Evolutionary conservation across 1,284 basidiomycete species (phyloP).

Genomic region (Naganishia sp.): DNA sequence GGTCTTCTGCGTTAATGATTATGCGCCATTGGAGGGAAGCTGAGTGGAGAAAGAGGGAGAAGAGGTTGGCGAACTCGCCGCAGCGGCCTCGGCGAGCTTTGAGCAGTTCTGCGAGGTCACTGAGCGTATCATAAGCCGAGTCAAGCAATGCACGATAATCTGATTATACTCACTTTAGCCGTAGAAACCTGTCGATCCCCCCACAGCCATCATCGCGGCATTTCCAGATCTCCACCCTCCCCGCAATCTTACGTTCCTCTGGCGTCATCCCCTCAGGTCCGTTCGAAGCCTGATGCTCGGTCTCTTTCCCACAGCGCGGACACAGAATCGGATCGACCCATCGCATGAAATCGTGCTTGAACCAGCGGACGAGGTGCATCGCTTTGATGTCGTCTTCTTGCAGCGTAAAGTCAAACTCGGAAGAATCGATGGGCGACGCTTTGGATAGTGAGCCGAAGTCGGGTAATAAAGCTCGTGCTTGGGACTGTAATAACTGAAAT

Average conservation of each 20-base stretch:
- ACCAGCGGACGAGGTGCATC: constrained; percentile 55
- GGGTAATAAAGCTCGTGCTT: constrained; percentile 6
- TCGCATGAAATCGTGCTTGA: constrained; percentile 54
- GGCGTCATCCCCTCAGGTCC: constrained; percentile 36
- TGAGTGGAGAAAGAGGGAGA: constrained; percentile 54
- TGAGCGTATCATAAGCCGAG: constrained; percentile 16
- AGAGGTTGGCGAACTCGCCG: constrained; percentile 58
- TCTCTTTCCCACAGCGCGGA: constrained; percentile 45
- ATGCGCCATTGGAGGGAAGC: constrained; percentile 54
- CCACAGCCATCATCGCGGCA: constrained; percentile 44
- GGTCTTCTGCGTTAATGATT: constrained; percentile 56
- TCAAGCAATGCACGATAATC: not conserved
- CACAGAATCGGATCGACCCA: constrained; percentile 58
- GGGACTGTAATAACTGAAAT: not conserved
- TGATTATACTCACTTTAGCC: constrained; percentile 50
- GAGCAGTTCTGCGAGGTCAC: constrained; percentile 47
- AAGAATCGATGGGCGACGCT: constrained; percentile 31
- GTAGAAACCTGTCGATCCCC: constrained; percentile 48
- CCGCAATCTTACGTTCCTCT: constrained; percentile 50
- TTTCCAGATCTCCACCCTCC: constrained; percentile 54
- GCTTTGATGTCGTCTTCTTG: constrained; percentile 45
- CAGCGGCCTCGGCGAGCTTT: constrained; percentile 54
- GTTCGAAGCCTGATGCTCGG: constrained; percentile 31
- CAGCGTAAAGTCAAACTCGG: constrained; percentile 34
- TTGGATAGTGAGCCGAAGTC: not conserved